Percentiles rank a stretch among this genome's conserved stretches.
phyloP scores from a whole-genome alignment of 352 stramenopile genomes.

The Thalassiosira sp. region DNA sequence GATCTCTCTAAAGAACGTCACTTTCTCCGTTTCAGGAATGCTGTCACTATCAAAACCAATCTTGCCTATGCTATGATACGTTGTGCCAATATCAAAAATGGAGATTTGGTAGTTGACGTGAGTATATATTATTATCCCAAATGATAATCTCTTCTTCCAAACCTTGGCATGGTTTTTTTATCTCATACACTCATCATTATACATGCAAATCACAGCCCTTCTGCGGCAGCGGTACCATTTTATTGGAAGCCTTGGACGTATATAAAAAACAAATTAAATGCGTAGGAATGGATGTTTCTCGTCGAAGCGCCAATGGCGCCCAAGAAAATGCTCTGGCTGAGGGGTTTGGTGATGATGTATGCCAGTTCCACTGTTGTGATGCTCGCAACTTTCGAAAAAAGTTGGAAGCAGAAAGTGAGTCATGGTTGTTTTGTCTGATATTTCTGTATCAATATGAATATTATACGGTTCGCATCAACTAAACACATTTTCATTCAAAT shows the following conservation, averaged over 20 bases:
- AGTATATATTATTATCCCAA: not conserved
- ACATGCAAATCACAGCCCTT: conserved; percentile 59
- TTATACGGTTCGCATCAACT: too few relatives aligned
- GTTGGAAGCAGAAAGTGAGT: conserved; percentile 59
- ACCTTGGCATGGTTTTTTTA: too few relatives aligned
- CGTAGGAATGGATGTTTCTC: conserved; percentile 71
- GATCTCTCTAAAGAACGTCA: conserved; percentile 67
- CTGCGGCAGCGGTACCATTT: conserved; percentile 61
- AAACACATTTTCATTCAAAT: too few relatives aligned
- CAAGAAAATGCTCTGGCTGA: conserved; percentile 63
- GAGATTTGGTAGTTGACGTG: conserved; percentile 57
- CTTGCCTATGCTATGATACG: conserved; percentile 71
- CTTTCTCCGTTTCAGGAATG: conserved; percentile 68
- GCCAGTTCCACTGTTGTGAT: conserved; percentile 66
- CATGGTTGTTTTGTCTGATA: too few relatives aligned
- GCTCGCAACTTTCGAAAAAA: conserved; percentile 58
- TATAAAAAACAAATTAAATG: conserved; percentile 53
- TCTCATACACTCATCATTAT: too few relatives aligned
- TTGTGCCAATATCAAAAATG: conserved; percentile 52
- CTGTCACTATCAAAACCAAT: conserved; percentile 75
- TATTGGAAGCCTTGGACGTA: conserved; percentile 65
- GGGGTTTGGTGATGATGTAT: conserved; percentile 46
- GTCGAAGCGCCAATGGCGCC: conserved; percentile 54
- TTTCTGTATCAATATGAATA: too few relatives aligned
- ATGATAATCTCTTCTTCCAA: too few relatives aligned